Base-by-base conservation (phyloP, 371 early-diverging fungal genomes). In the Choanephora cucurbitarum region DNA sequence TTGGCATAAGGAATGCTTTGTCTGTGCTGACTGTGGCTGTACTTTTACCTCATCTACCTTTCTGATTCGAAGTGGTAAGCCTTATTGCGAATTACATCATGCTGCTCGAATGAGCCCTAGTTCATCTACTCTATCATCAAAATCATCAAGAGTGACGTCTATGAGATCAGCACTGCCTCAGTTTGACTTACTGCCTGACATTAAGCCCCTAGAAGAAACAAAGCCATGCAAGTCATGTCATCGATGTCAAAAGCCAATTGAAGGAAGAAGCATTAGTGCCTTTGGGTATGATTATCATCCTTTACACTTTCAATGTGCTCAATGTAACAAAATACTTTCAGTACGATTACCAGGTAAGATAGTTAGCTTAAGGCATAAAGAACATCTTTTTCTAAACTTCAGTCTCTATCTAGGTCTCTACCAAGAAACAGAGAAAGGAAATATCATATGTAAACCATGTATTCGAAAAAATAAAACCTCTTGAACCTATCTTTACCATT, bases 1-100 rank as follows among this genome's bases (percentile, higher is more conserved):
- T 28, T 91, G 87, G 85, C 91, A 91, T 56, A 75, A 80, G 41
- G 76, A 80, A 23, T 91, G 91, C 66, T 90, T 91, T 66, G 80
- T 73, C 3, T 91, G 91, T 68, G 65, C 75, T 32, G 82, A 79
- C 34, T 86, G 84, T 64, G 79, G 79, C 43, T 59, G 70, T 33
- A 62, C 80, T 1, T 85, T 87, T 58, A 64, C 70, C 15, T 60
- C 62, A 0, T 61, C 71, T 0, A 74, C 77, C 0, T 87, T 84
- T 44, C 75, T 72, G 52, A 77, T 77, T 11, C 65, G 64, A 34
- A 67, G 81, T 6, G 81, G 83, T 49, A 73, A 76, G 28, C 86
- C 89, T 0, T 85, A 80, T 46, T 90, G 90, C 57, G 80, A 88
- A 43, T 43, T 55, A 0, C 89, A 89, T 56, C 85, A 77, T 72